Evolutionary conservation across 2,329 filamentous ascomycete genomes (phyloP).

Genomic region (Ophiostoma himal-ulmi): DNA sequence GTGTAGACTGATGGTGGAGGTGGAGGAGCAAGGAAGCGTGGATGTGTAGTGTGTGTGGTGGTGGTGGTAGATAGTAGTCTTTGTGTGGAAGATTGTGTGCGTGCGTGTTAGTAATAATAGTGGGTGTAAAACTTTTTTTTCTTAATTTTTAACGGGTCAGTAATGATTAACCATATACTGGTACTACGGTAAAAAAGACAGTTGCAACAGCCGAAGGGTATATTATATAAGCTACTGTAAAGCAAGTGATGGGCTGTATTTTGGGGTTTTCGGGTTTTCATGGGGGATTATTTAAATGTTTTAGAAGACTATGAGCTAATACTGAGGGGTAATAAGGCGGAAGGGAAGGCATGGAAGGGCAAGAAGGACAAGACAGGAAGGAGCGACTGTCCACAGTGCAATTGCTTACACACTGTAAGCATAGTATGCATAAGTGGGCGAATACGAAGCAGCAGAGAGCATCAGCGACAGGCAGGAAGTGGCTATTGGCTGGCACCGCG

Average conservation of each 20-base stretch:
- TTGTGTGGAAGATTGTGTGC: constrained; percentile 21
- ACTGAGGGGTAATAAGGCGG: neutral
- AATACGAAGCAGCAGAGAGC: neutral
- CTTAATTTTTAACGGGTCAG: constrained; percentile 26
- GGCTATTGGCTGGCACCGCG: neutral
- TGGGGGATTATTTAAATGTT: neutral
- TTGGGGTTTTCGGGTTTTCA: neutral
- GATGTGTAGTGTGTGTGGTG: neutral
- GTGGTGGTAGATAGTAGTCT: neutral
- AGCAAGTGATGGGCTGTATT: neutral
- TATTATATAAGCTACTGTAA: neutral
- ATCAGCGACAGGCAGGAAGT: neutral
- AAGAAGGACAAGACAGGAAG: constrained; percentile 1
- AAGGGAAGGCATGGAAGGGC: neutral
- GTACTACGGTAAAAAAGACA: neutral
- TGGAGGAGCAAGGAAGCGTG: constrained; percentile 9
- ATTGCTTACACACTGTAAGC: neutral
- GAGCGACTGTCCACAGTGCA: neutral
- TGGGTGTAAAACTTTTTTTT: constrained; percentile 29
- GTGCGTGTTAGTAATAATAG: constrained; percentile 26
- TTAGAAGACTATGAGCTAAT: neutral
- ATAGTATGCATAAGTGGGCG: neutral
- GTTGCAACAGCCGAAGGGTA: neutral
- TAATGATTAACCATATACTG: constrained; percentile 19
- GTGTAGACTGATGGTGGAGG: neutral